Evolutionary conservation across 352 stramenopile genomes (phyloP).

Genomic region (Albugo laibachii): DNA sequence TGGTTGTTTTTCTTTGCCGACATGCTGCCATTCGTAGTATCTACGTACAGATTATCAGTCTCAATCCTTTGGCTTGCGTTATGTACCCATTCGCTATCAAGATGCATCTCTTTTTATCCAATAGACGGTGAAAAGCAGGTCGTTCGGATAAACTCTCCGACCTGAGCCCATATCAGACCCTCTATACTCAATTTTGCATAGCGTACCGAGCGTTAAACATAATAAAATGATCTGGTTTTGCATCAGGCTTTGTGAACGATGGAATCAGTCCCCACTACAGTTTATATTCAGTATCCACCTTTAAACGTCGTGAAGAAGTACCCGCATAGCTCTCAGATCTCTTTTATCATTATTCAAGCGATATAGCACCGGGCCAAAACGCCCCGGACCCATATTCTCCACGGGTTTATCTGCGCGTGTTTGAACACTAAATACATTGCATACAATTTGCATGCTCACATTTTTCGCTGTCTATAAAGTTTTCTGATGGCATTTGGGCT

Average conservation of each 20-base stretch:
- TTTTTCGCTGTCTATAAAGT: constrained; percentile 54
- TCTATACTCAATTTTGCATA: not conserved
- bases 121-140: constrained; percentile 45
- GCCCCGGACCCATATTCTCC: constrained; percentile 59
- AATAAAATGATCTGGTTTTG: constrained; percentile 62
- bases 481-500: constrained; percentile 18
- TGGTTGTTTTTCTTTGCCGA: constrained; percentile 79
- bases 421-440: not conserved
- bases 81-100: constrained; percentile 58
- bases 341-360: constrained; percentile 3
- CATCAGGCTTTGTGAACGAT: constrained; percentile 57
- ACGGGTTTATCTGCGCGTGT: constrained; percentile 27
- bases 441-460: constrained; percentile 15
- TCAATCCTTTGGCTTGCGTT: not conserved
- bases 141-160: constrained; percentile 50
- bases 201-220: constrained; percentile 72
- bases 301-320: constrained; percentile 5
- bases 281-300: not conserved
- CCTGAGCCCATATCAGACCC: constrained; percentile 10
- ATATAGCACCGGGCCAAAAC: constrained; percentile 40
- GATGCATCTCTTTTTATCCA: constrained; percentile 58
- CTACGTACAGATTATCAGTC: constrained; percentile 6
- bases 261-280: constrained; percentile 59
- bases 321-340: constrained; percentile 37
- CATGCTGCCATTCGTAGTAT: constrained; percentile 84